A percentile compares a stretch with the other conserved stretches of the same genome.
These are phyloP conservation scores for Lepiota brunneoincarnata DNA, from an alignment of 768 basidiomycete genomes.

Conservation along the genomic window DNA sequence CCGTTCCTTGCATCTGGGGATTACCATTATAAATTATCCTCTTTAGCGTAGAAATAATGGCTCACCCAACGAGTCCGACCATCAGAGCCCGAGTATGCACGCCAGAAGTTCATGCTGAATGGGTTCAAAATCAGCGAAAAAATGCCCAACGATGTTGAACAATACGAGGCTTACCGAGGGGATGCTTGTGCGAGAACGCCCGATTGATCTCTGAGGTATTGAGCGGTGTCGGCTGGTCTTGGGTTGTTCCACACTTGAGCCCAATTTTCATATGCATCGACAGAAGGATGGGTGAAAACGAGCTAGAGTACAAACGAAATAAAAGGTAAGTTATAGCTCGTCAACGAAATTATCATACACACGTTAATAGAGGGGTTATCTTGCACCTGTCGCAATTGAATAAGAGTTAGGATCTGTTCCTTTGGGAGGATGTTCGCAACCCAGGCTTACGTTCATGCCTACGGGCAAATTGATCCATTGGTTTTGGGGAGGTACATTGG, in stretches of 20 bases:
- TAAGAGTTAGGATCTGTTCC: too few species aligned
- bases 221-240: constrained; percentile 50
- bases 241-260: constrained; percentile 53
- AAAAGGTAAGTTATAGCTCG: background rate
- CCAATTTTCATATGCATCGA: constrained; percentile 71
- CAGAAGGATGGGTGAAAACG: constrained; percentile 60
- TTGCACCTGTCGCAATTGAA: constrained; percentile 7
- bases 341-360: constrained; percentile 16
- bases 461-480: constrained; percentile 62
- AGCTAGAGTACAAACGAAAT: constrained; percentile 29
- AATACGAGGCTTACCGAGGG: constrained; percentile 35
- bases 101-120: constrained; percentile 59
- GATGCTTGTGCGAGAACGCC: constrained; percentile 59
- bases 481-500: constrained; percentile 42
- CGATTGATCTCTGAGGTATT: constrained; percentile 48
- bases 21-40: background rate
- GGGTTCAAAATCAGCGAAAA: background rate
- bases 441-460: constrained; percentile 41
- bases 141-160: too few species aligned
- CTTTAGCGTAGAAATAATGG: background rate
- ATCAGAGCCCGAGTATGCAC: constrained; percentile 45
- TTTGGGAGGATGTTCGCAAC: too few species aligned
- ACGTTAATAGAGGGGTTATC: constrained; percentile 68
- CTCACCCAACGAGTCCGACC: constrained; percentile 45
- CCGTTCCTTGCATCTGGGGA: constrained; percentile 57